phyloP scores from a whole-genome alignment of 176 grass and related monocot genomes.

The Miscanthus lutarioriparius region DNA sequence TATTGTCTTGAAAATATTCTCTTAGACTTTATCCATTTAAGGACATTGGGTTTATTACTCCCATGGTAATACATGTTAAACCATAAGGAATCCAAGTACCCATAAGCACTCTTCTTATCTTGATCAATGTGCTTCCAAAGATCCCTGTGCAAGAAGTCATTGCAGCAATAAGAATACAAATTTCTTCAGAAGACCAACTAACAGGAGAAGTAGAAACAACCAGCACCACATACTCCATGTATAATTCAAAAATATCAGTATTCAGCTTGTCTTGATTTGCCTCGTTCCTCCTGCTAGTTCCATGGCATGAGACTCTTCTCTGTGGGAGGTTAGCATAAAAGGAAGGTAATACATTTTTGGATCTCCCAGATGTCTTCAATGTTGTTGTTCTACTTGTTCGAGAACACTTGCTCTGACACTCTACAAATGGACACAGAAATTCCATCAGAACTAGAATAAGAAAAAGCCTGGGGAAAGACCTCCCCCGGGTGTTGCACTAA shows the following conservation, averaged over 20 bases:
- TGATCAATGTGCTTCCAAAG: conserved; percentile 73
- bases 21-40: conserved; percentile 81
- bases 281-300: conserved; percentile 41
- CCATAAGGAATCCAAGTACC: conserved; percentile 93
- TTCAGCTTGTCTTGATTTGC: conserved; percentile 60
- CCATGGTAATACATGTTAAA: conserved; percentile 67
- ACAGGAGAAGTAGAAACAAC: neutral
- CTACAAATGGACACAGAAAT: conserved; percentile 34
- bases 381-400: conserved; percentile 42
- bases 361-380: conserved; percentile 1
- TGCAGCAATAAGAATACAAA: conserved; percentile 26
- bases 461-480: neutral
- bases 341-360: conserved; percentile 16
- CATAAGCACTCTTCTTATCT: conserved; percentile 66
- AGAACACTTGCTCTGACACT: conserved; percentile 41
- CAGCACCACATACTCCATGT: conserved; percentile 68
- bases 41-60: conserved; percentile 56
- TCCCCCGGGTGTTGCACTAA: neutral
- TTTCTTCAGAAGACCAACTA: conserved; percentile 6
- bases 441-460: neutral
- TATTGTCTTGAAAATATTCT: conserved; percentile 79
- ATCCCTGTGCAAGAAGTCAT: conserved; percentile 49
- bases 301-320: conserved; percentile 38
- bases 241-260: conserved; percentile 69
- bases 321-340: conserved; percentile 43